A percentile compares a stretch with the other conserved stretches of the same genome.
These are phyloP conservation scores for Mycena amicta DNA, from an alignment of 768 basidiomycete species.

Conservation along the genomic window DNA sequence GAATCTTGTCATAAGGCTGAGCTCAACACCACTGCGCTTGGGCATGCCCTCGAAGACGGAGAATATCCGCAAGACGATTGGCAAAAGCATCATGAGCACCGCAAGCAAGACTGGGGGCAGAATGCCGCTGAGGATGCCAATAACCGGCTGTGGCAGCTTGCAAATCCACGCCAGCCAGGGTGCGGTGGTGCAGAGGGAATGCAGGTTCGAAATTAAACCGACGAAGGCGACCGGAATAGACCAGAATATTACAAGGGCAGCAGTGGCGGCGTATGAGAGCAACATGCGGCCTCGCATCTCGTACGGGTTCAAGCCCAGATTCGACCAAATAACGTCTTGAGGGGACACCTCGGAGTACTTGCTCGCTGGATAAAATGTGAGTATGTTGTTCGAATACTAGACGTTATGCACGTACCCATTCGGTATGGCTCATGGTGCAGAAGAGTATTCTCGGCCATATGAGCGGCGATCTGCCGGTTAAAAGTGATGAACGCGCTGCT, in stretches of 20 bases:
- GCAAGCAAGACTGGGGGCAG: constrained; percentile 86
- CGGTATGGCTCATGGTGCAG: constrained; percentile 81
- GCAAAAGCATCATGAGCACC: constrained; percentile 87
- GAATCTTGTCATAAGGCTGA: constrained; percentile 89
- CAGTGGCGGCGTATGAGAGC: constrained; percentile 74
- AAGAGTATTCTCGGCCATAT: constrained; percentile 77
- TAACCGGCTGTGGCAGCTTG: constrained; percentile 58
- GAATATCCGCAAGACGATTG: constrained; percentile 76
- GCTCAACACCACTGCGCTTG: constrained; percentile 77
- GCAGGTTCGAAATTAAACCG: constrained; percentile 82
- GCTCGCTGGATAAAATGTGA: no score
- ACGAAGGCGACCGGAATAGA: constrained; percentile 86
- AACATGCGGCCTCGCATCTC: constrained; percentile 64
- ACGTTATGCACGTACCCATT: no score
- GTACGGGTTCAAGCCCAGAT: constrained; percentile 88
- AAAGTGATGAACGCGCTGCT: constrained; percentile 88
- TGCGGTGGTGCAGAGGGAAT: constrained; percentile 62
- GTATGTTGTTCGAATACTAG: no score
- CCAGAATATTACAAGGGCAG: constrained; percentile 85
- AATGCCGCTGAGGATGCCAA: constrained; percentile 89
- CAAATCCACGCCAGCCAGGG: constrained; percentile 87
- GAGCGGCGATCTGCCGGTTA: constrained; percentile 90
- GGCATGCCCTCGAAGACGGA: constrained; percentile 91
- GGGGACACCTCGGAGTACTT: constrained; percentile 84
- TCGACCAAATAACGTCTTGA: constrained; percentile 89